Conservation (phyloP, 345 rosid species). For the Cardamine occulta region DNA sequence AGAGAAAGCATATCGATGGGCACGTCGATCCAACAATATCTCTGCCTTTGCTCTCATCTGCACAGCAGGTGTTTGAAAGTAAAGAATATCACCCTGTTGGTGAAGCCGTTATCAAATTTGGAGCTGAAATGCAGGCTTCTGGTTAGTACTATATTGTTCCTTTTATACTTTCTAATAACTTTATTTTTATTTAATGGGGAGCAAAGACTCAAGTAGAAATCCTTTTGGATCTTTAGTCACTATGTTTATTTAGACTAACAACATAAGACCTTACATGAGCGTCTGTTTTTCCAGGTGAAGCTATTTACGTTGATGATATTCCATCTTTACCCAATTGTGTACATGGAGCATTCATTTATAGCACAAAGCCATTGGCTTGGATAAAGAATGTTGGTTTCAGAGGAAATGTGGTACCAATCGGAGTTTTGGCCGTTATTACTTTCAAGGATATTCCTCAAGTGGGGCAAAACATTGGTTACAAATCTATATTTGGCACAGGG, state of each 20-base stretch:
- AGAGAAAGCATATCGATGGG: constrained; percentile 46
- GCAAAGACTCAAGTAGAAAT: constrained; percentile 17
- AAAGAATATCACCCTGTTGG: constrained; percentile 72
- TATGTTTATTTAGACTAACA: constrained; percentile 7
- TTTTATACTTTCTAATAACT: background rate
- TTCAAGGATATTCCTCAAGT: constrained; percentile 65
- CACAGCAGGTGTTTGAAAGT: constrained; percentile 65
- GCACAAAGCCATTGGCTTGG: constrained; percentile 76
- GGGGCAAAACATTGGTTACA: constrained; percentile 71
- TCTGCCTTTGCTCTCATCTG: constrained; percentile 56
- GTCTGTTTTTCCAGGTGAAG: constrained; percentile 67
- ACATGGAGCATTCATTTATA: constrained; percentile 80
- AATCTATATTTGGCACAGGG: constrained; percentile 55
- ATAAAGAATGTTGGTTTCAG: constrained; percentile 57
- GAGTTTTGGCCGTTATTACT: constrained; percentile 59
- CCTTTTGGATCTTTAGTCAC: background rate
- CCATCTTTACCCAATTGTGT: constrained; percentile 74
- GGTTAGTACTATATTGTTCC: constrained; percentile 53
- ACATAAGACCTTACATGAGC: constrained; percentile 28
- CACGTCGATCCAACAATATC: constrained; percentile 35
- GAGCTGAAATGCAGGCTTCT: constrained; percentile 82
- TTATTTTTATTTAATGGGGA: constrained; percentile 21
- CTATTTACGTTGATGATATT: constrained; percentile 91
- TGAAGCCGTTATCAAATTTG: constrained; percentile 59
- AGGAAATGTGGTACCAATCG: constrained; percentile 46